Percentiles rank a stretch among this genome's conserved stretches.
phyloP scores from a whole-genome alignment of 495 filamentous ascomycete species.

The Aspergillus panamensis region DNA sequence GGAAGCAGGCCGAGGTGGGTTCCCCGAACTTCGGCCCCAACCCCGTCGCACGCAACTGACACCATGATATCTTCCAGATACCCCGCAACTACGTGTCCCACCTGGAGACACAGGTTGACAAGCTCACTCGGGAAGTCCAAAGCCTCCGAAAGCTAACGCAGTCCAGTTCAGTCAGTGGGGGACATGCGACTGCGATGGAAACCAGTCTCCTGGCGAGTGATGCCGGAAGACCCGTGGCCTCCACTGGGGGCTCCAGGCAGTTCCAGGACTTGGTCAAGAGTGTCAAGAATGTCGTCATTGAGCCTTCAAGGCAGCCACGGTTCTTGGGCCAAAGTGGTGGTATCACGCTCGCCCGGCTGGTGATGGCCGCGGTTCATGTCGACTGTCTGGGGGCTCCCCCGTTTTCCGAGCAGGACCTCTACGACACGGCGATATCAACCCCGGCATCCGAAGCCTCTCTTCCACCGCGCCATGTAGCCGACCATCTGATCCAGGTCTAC shows the following conservation, averaged over 20 bases:
- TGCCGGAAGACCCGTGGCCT: neutral
- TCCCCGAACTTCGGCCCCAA: neutral
- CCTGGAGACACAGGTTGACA: neutral
- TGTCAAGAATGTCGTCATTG: neutral
- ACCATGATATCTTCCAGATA: neutral
- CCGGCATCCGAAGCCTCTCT: neutral
- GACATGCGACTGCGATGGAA: neutral
- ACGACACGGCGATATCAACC: neutral
- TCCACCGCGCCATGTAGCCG: neutral
- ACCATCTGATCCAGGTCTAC: too few relatives aligned
- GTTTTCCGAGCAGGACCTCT: neutral
- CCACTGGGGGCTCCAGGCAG: neutral
- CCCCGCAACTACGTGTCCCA: neutral
- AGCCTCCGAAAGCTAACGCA: neutral
- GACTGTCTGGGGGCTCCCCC: neutral
- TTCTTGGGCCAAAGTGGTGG: neutral
- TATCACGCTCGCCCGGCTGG: neutral
- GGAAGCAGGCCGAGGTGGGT: neutral
- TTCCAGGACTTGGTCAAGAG: neutral
- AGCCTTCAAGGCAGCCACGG: neutral
- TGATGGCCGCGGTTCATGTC: neutral
- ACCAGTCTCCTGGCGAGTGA: neutral
- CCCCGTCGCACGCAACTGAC: neutral
- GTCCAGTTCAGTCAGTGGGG: neutral
- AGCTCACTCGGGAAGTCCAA: neutral